Base-by-base conservation (phyloP, 1,139 yeast species). In the Hansenula sp. region DNA sequence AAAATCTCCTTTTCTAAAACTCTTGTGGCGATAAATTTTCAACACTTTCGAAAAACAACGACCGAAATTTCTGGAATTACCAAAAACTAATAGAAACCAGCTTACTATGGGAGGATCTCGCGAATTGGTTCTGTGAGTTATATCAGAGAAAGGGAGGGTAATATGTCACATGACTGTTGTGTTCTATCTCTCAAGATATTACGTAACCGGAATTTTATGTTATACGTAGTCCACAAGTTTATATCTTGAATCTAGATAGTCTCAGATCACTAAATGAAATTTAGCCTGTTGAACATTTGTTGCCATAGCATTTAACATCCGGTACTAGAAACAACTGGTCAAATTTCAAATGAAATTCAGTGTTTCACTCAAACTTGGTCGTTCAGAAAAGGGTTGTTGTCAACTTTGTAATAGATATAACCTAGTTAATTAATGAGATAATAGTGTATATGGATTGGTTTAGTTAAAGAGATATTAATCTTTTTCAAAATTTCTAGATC, bases 11-110 rank as follows among this genome's bases (percentile, higher is more conserved):
- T 36, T 36, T 25, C 5, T 9, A 21, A 27, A 27, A 28, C 32
- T 36, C 38, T 35, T 36, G 38, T 36, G 38, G 38, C 38, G 32
- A 36, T 36, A 36, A 36, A 36, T 36, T 36, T 36, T 36, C 38
- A 36, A 28, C 38, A 36, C 12, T 28, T 35, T 12, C 33, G 10
- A 31, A 31, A 34, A 21, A 6, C 31, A 28, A 28, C 31, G 31
- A 28, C 31, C 13, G 31, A 28, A 36, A 28, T 18, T 36, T 36
- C 38, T 36, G 38, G 38, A 36, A 36, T 12, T 13, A 24, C n/a
- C 28, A 33, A 19, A 28, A 13, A 9, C 35, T n/a, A 21, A 31
- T 16, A 5, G 9, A 17, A 8, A 29, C 8, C 8, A 8, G 4
- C 15, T 29, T 13, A 29, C 16, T 29, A 29, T 29, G 9, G 32